Evolutionary conservation across 345 rosid species (phyloP), one percentile per base, ranked within the genome.

Genomic region (Arabis alpina): DNA sequence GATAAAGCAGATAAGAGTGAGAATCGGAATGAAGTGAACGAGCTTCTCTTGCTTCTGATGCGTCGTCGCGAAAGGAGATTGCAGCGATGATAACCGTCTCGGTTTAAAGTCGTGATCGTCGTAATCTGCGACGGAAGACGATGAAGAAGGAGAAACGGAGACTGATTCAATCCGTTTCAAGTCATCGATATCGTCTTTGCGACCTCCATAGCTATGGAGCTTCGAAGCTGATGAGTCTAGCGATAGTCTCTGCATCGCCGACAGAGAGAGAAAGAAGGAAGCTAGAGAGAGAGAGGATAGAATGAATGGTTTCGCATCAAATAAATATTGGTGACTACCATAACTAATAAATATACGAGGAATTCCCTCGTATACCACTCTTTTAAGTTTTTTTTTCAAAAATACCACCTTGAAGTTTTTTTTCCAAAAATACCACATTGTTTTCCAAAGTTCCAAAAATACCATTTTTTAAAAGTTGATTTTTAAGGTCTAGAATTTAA

Each of bases 211-310:
- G 86, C 72, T 37, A 71, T 82, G 81, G 75, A 83, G 84, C 86
- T 90, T 88, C 66, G 89, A 78, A 64, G 61, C 77, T 6, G 98
- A 95, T 2, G 98, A 87, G 62, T 96, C 90, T 2, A 89, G 84
- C 10, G 99, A 94, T 42, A 86, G 91, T 39, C 99, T 86, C 65
- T 94, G 99, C 99, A 91, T 93, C 86, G 70, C 73, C 36, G 47
- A 13, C 19, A 49, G 61, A 60, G 75, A 63, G 61, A 68, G 69
- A 45, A 54, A 43, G 11, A 39, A 41, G 45, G 53, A 55, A n/a
- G 53, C 7, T 54, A 64, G 53, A 68, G 51, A 72, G 72, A 54
- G 69, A 36, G 32, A 75, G 6, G 7, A 6, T 44, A 40, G 65
- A 54, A 43, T 23, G 50, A 58, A 71, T 60, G 56, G 66, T 34